Conservation (phyloP, 1,284 basidiomycete species). For the Cystobasidium sp. region DNA sequence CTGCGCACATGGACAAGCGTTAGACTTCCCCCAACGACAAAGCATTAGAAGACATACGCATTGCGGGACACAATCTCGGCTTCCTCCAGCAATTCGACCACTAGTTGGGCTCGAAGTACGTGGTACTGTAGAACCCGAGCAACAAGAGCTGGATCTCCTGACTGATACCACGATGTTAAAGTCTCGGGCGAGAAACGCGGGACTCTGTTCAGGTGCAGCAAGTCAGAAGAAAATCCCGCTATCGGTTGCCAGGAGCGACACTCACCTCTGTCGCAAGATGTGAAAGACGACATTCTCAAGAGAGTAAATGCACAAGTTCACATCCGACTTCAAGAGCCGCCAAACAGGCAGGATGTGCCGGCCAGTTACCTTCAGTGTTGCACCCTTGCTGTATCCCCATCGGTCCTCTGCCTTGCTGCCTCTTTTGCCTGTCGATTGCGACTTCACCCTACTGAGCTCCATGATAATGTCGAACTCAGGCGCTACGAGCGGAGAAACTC, state of each 20-base stretch:
- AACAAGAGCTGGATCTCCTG: conserved; percentile 64
- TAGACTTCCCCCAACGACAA: not conserved
- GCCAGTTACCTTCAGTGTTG: conserved; percentile 82
- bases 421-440: conserved; percentile 47
- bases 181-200: conserved; percentile 74
- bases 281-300: conserved; percentile 90
- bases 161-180: conserved; percentile 74
- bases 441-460: conserved; percentile 56
- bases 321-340: conserved; percentile 87
- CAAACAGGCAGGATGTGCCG: conserved; percentile 91
- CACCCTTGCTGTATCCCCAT: conserved; percentile 76
- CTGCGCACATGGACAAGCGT: conserved; percentile 59
- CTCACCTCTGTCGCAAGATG: conserved; percentile 71
- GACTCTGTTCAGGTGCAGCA: conserved; percentile 58
- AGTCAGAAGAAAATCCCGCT: not conserved
- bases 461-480: conserved; percentile 56
- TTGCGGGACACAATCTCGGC: conserved; percentile 84
- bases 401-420: conserved; percentile 61
- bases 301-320: conserved; percentile 77
- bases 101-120: conserved; percentile 66
- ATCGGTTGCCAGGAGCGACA: conserved; percentile 3
- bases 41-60: conserved; percentile 17
- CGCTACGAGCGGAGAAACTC: not conserved
- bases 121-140: conserved; percentile 69
- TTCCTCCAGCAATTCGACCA: conserved; percentile 76